These are phyloP conservation scores for Eucalyptus coolabah DNA, from an alignment of 345 rosid genomes.

Conservation along the genomic window DNA sequence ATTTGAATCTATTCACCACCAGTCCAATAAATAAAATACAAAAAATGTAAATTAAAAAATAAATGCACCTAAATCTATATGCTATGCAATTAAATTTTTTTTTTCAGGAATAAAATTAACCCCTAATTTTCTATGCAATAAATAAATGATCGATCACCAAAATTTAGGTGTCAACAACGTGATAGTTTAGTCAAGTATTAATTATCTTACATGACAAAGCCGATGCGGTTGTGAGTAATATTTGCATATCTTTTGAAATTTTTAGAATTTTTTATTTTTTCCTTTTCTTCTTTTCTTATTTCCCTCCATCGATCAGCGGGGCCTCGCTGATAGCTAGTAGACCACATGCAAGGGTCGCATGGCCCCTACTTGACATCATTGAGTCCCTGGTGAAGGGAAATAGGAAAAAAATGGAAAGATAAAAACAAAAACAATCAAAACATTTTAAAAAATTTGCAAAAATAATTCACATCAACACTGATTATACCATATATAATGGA, in stretches of 20 bases:
- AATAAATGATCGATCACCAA: too few relatives aligned
- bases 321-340: background rate
- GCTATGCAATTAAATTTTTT: too few relatives aligned
- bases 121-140: too few relatives aligned
- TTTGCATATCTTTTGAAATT: background rate
- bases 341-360: too few relatives aligned
- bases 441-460: background rate
- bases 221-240: rapidly evolving
- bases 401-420: background rate
- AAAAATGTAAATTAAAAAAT: too few relatives aligned
- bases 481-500: background rate
- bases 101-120: too few relatives aligned
- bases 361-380: background rate
- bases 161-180: too few relatives aligned
- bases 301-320: background rate
- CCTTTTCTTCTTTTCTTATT: background rate
- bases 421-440: background rate
- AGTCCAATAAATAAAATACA: too few relatives aligned
- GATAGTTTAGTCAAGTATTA: rapidly evolving
- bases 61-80: too few relatives aligned
- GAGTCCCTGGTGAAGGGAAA: background rate
- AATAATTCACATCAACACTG: background rate
- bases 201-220: rapidly evolving
- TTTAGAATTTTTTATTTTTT: background rate
- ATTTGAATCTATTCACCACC: too few relatives aligned